Evolutionary conservation across 2,329 filamentous ascomycete genomes (phyloP), one percentile per base, ranked within the genome.

Genomic region (Metarhizium sp.): DNA sequence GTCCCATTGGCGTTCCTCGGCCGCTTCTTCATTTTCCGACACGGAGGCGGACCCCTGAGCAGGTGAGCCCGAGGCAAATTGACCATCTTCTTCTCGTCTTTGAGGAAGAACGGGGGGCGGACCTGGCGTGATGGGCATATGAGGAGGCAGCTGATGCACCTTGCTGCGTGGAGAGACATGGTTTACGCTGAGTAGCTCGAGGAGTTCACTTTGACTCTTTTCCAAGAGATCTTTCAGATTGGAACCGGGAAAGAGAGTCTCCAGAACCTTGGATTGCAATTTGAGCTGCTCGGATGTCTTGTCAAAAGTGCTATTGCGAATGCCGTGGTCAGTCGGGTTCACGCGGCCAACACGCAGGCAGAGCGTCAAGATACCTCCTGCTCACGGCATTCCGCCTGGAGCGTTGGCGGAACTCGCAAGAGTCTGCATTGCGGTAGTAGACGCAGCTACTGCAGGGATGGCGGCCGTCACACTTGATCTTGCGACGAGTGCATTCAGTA

Each of bases 381-480:
- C 65, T 68, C 13, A 66, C 62, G 29, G 66, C 64, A 40, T 67
- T 65, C 8, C 67, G 59, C 50, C 60, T 65, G 25, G 61, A 67
- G 5, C 66, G 63, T 50, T 67, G 65, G 42, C 63, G 62, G 38
- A 67, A 69, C 52, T 62, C 61, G 52, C 66, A 68, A 4, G 59
- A 50, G 4, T 66, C 60, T 1, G 61, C 54, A 2, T 60, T 59
- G 18, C 62, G 59, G 51, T 67, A 67, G 52, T 67, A 66, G 40
- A 60, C 72, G 13, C 76, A 75, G 32, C 79, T 67, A 25, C 25
- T 25, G 25, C 25, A 25, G 25, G 25, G 25, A 25, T 25, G 25
- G 25, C 3, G 25, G 25, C 25, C 25, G 25, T 25, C 25, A 25
- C 25, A 25, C 25, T 25, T 25, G 25, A 25, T 25, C 25, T 25